Percentiles rank a stretch among this genome's conserved stretches.
Evolutionary conservation across 2,329 filamentous ascomycete genomes (phyloP).

Genomic region (Elsinoe batatas): DNA sequence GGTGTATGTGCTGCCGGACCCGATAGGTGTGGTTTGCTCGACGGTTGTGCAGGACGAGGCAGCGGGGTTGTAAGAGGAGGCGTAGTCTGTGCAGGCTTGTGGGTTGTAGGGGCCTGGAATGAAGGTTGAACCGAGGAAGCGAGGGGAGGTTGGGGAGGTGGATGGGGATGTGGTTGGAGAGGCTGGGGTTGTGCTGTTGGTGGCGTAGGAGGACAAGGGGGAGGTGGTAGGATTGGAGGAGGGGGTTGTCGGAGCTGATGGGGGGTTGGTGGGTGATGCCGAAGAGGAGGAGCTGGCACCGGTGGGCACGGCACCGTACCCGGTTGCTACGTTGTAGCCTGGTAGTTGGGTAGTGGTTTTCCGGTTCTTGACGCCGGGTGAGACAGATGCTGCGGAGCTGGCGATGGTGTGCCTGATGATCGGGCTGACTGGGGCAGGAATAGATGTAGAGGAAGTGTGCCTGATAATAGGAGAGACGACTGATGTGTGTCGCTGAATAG

Average conservation of each 20-base stretch:
- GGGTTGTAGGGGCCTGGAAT: conserved; percentile 27
- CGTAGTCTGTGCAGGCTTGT: conserved; percentile 21
- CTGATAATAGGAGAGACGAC: background rate
- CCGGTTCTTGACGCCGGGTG: background rate
- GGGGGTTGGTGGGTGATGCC: background rate
- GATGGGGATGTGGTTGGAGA: conserved; percentile 15
- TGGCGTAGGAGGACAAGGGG: background rate
- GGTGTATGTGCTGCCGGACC: background rate
- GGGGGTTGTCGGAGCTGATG: background rate
- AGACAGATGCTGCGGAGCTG: background rate
- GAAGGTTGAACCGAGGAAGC: conserved; percentile 22
- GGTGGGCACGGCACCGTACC: background rate
- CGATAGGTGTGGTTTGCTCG: conserved; percentile 14
- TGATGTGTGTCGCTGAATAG: background rate
- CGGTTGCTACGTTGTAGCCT: background rate
- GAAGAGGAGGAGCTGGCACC: background rate
- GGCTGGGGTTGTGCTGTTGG: conserved; percentile 5
- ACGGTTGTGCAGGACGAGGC: conserved; percentile 17
- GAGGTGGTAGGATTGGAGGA: background rate
- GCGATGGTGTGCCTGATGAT: background rate
- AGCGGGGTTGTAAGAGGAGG: conserved; percentile 14
- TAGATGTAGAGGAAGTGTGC: background rate
- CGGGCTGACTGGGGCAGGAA: background rate
- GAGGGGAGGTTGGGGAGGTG: conserved; percentile 16
- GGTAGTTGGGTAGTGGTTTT: background rate